A percentile compares a stretch with the other conserved stretches of the same genome.
These are phyloP conservation scores for Neoarthrinium moseri DNA, from an alignment of 2,329 filamentous ascomycete genomes.

Conservation along the genomic window DNA sequence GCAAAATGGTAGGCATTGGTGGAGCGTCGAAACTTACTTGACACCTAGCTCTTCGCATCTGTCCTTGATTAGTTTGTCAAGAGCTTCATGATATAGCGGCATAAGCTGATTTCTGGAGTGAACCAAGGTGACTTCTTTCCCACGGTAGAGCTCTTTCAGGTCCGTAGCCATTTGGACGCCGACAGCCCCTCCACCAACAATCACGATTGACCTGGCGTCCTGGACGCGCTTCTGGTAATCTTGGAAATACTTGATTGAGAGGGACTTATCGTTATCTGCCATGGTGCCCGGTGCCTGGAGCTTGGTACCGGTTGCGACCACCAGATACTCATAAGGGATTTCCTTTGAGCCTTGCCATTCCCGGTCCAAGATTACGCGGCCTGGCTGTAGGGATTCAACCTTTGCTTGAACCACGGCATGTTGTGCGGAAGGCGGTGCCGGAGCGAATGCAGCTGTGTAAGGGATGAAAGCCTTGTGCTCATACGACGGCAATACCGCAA, in stretches of 20 bases:
- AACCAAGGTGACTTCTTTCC: conserved; percentile 44
- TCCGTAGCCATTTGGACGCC: conserved; percentile 50
- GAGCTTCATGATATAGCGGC: conserved; percentile 36
- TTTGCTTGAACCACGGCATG: conserved; percentile 33
- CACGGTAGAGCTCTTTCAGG: conserved; percentile 43
- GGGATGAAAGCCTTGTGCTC: conserved; percentile 49
- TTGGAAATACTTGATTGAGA: conserved; percentile 31
- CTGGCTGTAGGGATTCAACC: conserved; percentile 25
- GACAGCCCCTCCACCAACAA: conserved; percentile 47
- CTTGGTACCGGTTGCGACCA: conserved; percentile 42
- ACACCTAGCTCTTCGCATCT: conserved; percentile 38
- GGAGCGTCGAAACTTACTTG: conserved; percentile 3
- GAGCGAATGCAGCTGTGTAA: conserved; percentile 32
- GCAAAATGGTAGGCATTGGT: background rate
- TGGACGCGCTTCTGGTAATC: conserved; percentile 31
- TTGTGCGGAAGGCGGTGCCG: conserved; percentile 27
- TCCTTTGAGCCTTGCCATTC: conserved; percentile 27
- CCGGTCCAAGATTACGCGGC: conserved; percentile 32
- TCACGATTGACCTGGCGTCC: conserved; percentile 25
- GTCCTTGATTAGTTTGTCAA: conserved; percentile 34
- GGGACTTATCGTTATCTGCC: conserved; percentile 27
- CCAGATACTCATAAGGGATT: conserved; percentile 41
- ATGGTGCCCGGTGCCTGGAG: conserved; percentile 35
- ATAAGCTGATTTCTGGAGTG: conserved; percentile 46
- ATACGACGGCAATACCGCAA: conserved; percentile 38